Conservation (phyloP, 1,284 basidiomycete genomes). For the Moesziomyces parantarcticus region DNA sequence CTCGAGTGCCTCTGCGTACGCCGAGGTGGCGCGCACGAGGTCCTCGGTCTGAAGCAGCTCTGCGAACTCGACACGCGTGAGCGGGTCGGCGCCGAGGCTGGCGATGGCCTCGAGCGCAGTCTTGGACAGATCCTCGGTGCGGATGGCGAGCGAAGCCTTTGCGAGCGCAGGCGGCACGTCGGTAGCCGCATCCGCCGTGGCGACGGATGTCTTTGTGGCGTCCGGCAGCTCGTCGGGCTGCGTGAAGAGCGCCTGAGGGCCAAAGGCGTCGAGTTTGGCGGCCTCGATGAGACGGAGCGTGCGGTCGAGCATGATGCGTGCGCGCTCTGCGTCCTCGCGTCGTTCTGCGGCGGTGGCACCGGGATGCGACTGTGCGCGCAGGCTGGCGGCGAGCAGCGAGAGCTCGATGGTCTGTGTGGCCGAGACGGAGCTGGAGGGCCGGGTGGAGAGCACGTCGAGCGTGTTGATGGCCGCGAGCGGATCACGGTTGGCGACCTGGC, state of each 20-base stretch:
- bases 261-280: slow-evolving; percentile 40
- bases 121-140: slow-evolving; percentile 49
- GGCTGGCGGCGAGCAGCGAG: slow-evolving; percentile 55
- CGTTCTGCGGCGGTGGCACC: slow-evolving; percentile 54
- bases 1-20: slow-evolving; percentile 47
- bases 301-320: slow-evolving; percentile 61
- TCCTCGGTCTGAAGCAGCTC: slow-evolving; percentile 56
- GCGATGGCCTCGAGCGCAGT: slow-evolving; percentile 47
- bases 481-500: slow-evolving; percentile 58
- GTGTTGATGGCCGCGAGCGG: slow-evolving; percentile 58
- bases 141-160: slow-evolving; percentile 41
- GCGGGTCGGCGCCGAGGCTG: slow-evolving; percentile 52
- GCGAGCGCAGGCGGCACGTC: slow-evolving; percentile 43
- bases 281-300: slow-evolving; percentile 57
- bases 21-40: slow-evolving; percentile 43
- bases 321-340: slow-evolving; percentile 48
- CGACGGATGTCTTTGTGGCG: slow-evolving; percentile 11
- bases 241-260: slow-evolving; percentile 24
- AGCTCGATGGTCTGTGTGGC: slow-evolving; percentile 53
- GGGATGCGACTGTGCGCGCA: slow-evolving; percentile 56
- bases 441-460: slow-evolving; percentile 52
- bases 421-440: slow-evolving; percentile 36
- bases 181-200: slow-evolving; percentile 24
- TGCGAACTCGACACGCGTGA: slow-evolving; percentile 56
- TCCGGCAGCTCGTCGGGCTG: slow-evolving; percentile 38